These are phyloP conservation scores for Zasmidium angulare DNA, from an alignment of 2,329 filamentous ascomycete genomes.

Conservation along the genomic window DNA sequence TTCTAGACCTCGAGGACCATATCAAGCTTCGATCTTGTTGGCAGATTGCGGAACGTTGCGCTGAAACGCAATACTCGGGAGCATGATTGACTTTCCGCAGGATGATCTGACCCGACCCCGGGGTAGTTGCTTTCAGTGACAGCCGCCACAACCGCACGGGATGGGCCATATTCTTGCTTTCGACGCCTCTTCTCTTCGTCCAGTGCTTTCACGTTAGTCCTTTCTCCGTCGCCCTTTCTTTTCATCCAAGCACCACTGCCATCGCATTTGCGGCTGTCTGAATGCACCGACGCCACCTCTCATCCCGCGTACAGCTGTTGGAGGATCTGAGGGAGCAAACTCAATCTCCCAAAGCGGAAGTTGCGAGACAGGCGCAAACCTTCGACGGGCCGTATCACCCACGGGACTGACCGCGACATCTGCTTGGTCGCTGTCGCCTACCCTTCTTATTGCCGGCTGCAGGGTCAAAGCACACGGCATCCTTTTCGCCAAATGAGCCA, in stretches of 20 bases:
- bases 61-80: neutral
- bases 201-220: neutral
- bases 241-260: no score
- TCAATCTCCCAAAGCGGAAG: neutral
- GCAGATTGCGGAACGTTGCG: neutral
- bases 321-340: neutral
- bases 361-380: neutral
- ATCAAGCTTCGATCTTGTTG: neutral
- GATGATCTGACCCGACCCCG: neutral
- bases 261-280: no score
- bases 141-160: neutral
- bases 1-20: neutral
- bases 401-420: neutral
- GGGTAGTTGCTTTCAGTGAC: neutral
- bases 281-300: no score
- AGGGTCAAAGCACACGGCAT: no score
- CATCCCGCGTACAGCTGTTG: neutral
- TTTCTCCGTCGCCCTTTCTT: neutral
- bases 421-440: neutral
- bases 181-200: neutral
- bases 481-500: no score
- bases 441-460: neutral
- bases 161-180: neutral
- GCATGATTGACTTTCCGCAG: neutral
- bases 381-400: neutral